Conservation (phyloP, 768 basidiomycete species). For the Collybia sp. region DNA sequence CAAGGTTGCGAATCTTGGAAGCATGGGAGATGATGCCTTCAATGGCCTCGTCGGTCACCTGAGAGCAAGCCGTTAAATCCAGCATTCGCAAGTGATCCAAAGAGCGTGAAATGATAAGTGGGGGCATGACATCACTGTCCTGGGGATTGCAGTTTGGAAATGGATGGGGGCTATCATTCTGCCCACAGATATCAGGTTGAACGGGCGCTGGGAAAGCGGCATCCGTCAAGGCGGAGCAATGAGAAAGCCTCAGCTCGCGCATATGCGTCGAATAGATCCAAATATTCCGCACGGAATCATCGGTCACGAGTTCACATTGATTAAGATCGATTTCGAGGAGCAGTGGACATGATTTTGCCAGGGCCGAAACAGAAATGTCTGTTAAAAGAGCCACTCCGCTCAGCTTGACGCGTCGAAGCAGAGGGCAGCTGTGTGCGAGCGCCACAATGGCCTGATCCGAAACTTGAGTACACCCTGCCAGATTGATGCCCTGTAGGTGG, state of each 20-base stretch:
- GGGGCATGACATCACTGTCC: constrained; percentile 45
- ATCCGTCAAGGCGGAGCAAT: constrained; percentile 76
- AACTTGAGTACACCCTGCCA: constrained; percentile 77
- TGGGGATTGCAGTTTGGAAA: constrained; percentile 32
- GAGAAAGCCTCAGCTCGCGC: constrained; percentile 86
- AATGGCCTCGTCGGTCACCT: constrained; percentile 78
- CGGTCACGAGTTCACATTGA: constrained; percentile 73
- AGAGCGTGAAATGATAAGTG: constrained; percentile 56
- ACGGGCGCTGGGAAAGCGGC: constrained; percentile 78
- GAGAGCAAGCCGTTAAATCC: constrained; percentile 83
- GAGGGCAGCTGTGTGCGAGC: constrained; percentile 68
- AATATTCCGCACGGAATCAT: constrained; percentile 74
- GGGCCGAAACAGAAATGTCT: constrained; percentile 66
- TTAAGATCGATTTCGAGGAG: constrained; percentile 95
- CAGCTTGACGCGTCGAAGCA: constrained; percentile 88
- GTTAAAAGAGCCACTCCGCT: constrained; percentile 73
- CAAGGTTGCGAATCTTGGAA: constrained; percentile 81
- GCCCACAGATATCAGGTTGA: constrained; percentile 27
- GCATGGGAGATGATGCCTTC: constrained; percentile 80
- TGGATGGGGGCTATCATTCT: constrained; percentile 32
- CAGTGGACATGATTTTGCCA: constrained; percentile 77
- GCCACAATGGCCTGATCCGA: constrained; percentile 75
- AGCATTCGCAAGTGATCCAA: constrained; percentile 90
- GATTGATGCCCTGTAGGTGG: constrained; percentile 88
- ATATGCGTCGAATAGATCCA: constrained; percentile 79